A percentile compares a stretch with the other conserved stretches of the same genome.
phyloP scores from a whole-genome alignment of 1,284 basidiomycete species.

The Fomitopsis betulina region DNA sequence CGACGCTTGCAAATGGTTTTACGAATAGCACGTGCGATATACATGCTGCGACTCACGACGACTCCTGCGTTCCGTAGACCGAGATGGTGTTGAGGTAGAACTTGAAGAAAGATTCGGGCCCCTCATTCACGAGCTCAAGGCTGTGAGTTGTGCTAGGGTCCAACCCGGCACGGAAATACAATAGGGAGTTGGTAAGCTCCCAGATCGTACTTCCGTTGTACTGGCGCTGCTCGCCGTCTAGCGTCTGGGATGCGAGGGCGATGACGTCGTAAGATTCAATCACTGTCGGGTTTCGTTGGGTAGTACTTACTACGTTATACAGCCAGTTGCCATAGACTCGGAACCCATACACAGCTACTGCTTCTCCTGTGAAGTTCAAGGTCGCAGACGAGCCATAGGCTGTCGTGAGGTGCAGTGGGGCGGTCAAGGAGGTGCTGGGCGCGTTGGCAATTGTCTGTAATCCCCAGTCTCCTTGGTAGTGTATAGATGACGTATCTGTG shows the following conservation, averaged over 20 bases:
- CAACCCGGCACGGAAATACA: conserved; percentile 16
- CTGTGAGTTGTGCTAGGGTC: conserved; percentile 25
- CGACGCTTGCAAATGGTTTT: too few relatives aligned
- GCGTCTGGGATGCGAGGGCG: too few relatives aligned
- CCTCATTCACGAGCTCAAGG: conserved; percentile 20
- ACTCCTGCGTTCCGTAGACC: conserved; percentile 7
- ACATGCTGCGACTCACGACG: too few relatives aligned
- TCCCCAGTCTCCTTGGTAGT: conserved; percentile 25
- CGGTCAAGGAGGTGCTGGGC: conserved; percentile 23
- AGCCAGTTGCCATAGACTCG: conserved; percentile 19
- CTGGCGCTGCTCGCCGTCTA: not conserved
- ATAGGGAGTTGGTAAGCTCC: conserved; percentile 19
- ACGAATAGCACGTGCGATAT: too few relatives aligned
- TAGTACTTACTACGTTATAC: conserved; percentile 26
- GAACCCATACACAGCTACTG: conserved; percentile 25
- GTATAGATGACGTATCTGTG: conserved; percentile 20
- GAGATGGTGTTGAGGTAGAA: conserved; percentile 18
- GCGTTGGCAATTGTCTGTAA: conserved; percentile 14
- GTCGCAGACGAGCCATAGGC: conserved; percentile 20
- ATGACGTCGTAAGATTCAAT: too few relatives aligned
- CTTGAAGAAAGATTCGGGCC: conserved; percentile 1
- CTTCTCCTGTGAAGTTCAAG: conserved; percentile 24
- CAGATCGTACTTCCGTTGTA: conserved; percentile 30
- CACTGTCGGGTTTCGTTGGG: too few relatives aligned
- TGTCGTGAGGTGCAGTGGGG: conserved; percentile 24